Evolutionary conservation across 352 stramenopile species (phyloP), one percentile per base, ranked within the genome.

Genomic region (Thalassiosira hispida): DNA sequence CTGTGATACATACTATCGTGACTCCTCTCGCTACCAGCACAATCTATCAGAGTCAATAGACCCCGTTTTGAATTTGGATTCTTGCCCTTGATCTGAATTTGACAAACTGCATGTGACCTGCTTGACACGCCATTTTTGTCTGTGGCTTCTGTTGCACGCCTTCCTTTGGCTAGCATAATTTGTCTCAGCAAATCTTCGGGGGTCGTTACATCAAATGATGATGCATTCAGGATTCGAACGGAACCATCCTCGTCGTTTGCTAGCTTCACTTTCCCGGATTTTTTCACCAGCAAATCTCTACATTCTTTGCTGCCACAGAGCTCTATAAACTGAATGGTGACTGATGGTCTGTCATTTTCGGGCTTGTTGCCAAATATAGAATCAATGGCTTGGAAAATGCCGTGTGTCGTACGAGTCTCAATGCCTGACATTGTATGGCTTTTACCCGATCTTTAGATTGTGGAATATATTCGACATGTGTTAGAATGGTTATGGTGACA

Each of bases 341-440:
- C 25, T 23, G 23, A 47, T 42, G 38, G 31, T 53, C 49, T 67
- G 35, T 55, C 67, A 6, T 11, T 25, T 29, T 33, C 27, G 23
- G 29, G 29, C 47, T 69, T 69, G 20, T 53, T 42, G 53, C 16
- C 20, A 59, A 33, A 55, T 47, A 47, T 51, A 6, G 35, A 72
- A 49, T 53, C 60, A 60, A 80, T 49, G 16, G 40, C 51, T 57
- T 80, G 35, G 67, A 86, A 83, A 16, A 90, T 16, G 22, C 46
- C 69, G 31, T 55, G 49, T 27, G 68, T 57, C 9, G 66, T 53
- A 29, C 84, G 68, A 31, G 72, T 55, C 66, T 92, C 77, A 51
- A 97, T 86, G 0, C 91, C 91, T 52, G 90, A 89, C 92, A 97
- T 97, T 0, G 94, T 96, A 69, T 95, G 90, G 40, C 89, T 95